These are phyloP conservation scores for Thielaviopsis cerberus DNA, from an alignment of 2,329 filamentous ascomycete species.

Conservation along the genomic window DNA sequence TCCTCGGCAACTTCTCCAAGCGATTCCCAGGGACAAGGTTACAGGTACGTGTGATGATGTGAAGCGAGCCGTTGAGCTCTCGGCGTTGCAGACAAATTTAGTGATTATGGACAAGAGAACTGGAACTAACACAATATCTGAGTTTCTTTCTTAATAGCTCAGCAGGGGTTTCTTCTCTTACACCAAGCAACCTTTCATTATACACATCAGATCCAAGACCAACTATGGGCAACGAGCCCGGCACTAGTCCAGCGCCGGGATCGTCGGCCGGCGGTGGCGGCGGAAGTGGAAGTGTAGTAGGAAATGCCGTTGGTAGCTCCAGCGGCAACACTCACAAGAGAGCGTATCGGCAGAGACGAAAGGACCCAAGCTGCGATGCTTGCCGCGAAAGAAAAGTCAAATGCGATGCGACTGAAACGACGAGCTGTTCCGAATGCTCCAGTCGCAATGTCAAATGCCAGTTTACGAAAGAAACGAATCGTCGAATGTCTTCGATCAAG, in stretches of 20 bases:
- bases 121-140: neutral
- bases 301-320: neutral
- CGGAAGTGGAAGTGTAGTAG: neutral
- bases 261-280: slow-evolving; percentile 2
- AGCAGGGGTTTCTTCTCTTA: neutral
- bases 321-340: slow-evolving; percentile 49
- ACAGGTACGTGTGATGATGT: slow-evolving; percentile 5
- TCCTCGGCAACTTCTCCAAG: slow-evolving; percentile 5
- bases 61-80: neutral
- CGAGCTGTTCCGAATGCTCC: slow-evolving; percentile 91
- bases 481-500: slow-evolving; percentile 98
- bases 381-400: slow-evolving; percentile 73
- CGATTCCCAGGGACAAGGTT: slow-evolving; percentile 7
- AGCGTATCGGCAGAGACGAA: slow-evolving; percentile 83
- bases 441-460: slow-evolving; percentile 94
- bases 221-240: slow-evolving; percentile 7
- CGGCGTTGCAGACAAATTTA: neutral
- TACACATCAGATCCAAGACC: slow-evolving; percentile 5
- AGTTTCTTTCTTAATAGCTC: neutral
- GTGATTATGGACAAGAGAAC: neutral
- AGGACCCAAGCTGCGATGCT: slow-evolving; percentile 94
- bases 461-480: slow-evolving; percentile 97
- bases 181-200: slow-evolving; percentile 4
- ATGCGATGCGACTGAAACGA: slow-evolving; percentile 91
- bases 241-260: slow-evolving; percentile 8